A percentile compares a stretch with the other conserved stretches of the same genome.
Evolutionary conservation across 139 green algal species (phyloP).

Genomic region (Asterochloris erici): DNA sequence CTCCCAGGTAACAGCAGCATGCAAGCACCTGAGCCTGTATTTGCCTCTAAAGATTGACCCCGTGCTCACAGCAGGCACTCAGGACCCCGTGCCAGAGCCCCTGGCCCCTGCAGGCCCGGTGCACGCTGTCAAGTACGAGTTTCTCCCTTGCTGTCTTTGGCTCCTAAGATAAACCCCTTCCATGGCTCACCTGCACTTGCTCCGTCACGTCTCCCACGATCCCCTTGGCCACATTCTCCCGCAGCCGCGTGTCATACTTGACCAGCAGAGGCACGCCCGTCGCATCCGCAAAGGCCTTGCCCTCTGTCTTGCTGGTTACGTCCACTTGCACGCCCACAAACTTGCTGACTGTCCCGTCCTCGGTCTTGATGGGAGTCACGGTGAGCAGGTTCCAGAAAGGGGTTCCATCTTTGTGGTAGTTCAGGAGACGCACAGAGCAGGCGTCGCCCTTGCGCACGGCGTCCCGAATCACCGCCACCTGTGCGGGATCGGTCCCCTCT

Average conservation of each 20-base stretch:
- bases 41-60: too few relatives aligned
- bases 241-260: constrained; percentile 82
- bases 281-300: constrained; percentile 56
- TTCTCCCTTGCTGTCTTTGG: too few relatives aligned
- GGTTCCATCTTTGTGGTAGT: constrained; percentile 34
- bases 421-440: constrained; percentile 44
- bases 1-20: too few relatives aligned
- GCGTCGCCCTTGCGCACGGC: constrained; percentile 46
- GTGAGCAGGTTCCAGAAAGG: constrained; percentile 39
- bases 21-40: too few relatives aligned
- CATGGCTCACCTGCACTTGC: constrained; percentile 60
- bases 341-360: constrained; percentile 77
- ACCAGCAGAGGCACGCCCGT: constrained; percentile 71
- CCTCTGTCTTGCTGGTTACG: constrained; percentile 94
- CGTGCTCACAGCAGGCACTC: too few relatives aligned
- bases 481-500: constrained; percentile 31
- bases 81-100: too few relatives aligned
- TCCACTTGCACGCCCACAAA: constrained; percentile 93
- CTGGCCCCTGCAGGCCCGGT: too few relatives aligned
- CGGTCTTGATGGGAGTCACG: constrained; percentile 79
- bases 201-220: constrained; percentile 78
- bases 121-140: too few relatives aligned
- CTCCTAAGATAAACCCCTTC: too few relatives aligned
- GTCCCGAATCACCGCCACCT: constrained; percentile 32
- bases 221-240: constrained; percentile 69